phyloP scores from a whole-genome alignment of 306 rosid species.

The Hylodesmum podocarpum region DNA sequence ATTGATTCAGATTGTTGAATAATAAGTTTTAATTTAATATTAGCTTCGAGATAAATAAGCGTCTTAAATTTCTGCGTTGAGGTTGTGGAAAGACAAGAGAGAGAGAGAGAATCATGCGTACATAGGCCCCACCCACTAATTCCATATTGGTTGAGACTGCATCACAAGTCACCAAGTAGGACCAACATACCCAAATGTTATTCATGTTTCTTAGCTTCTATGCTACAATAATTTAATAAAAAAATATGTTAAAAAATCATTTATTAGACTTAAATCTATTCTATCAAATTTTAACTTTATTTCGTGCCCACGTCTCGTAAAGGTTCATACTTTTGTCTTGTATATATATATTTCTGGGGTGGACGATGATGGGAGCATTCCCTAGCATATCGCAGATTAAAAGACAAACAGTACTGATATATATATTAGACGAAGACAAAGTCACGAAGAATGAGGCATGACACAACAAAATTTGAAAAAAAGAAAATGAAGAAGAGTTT shows the following conservation, averaged over 20 bases:
- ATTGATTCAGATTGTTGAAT: constrained; percentile 24
- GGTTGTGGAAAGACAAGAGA: neutral
- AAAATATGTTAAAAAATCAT: neutral
- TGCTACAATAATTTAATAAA: constrained; percentile 25
- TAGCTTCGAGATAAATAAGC: constrained; percentile 20
- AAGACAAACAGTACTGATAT: constrained; percentile 31
- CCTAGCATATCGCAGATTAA: constrained; percentile 25
- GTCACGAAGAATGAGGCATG: constrained; percentile 63
- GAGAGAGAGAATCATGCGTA: constrained; percentile 2
- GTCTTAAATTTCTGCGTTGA: neutral
- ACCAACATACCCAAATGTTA: constrained; percentile 23
- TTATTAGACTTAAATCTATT: constrained; percentile 7
- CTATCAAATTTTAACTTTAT: constrained; percentile 24
- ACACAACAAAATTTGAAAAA: constrained; percentile 41
- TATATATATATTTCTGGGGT: constrained; percentile 19
- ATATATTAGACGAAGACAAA: constrained; percentile 45
- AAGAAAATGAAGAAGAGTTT: constrained; percentile 40
- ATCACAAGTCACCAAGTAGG: constrained; percentile 33
- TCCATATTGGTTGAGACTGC: constrained; percentile 32
- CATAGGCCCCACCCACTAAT: constrained; percentile 23
- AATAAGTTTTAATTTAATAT: neutral
- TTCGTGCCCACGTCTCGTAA: constrained; percentile 27
- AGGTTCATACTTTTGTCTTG: constrained; percentile 44
- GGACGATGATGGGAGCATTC: constrained; percentile 28
- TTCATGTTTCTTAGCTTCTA: constrained; percentile 32